Base-by-base conservation (phyloP, 2,329 filamentous ascomycete genomes). In the Allantophomopsis cytisporea region DNA sequence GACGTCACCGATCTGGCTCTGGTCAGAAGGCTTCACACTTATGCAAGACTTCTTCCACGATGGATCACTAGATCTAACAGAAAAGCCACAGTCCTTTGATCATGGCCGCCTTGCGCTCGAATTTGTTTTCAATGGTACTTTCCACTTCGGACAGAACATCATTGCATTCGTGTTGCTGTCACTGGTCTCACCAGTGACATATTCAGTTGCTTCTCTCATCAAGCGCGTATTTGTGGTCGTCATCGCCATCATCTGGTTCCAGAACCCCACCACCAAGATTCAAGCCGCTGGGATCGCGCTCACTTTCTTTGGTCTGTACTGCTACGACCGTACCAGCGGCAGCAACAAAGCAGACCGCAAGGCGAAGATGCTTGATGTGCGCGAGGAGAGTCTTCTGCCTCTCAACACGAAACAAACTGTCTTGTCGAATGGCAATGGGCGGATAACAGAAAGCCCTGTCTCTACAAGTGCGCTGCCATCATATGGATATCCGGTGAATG, bases 211-310 rank as follows among this genome's bases (percentile, higher is more conserved):
- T 30, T 93, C 83, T 41, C 68, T 98, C 45, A 91, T 98, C 61
- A 98, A 98, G 64, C 82, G 91, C 37, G 91, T 98, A 11, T 95
- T 94, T 54, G 89, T 98, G 53, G 94, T 98, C 51, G 75, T 91
- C 43, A 82, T 94, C 50, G 87, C 91, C 6, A 89, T 98, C 45
- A 64, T 96, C 49, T 98, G 91, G 91, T 98, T 96, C 62, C 82
- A 86, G 47, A 95, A 80, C 58, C 76, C 82, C 2, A 94, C 91
- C 23, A 95, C 85, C 5, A 70, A 68, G 13, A 60, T 93, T 13
- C 91, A 98, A 60, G 85, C 76, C 1, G 68, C 83, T 33, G 91
- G 91, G 13, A 95, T 98, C 52, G 73, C 63, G 4, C 73, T 98
- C 35, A 98, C 91, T 0, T 94, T 95, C 55, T 52, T 94, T 21